These are phyloP conservation scores for Saccharomycopsis fodiens DNA, from an alignment of 805 yeast species.

Conservation along the genomic window DNA sequence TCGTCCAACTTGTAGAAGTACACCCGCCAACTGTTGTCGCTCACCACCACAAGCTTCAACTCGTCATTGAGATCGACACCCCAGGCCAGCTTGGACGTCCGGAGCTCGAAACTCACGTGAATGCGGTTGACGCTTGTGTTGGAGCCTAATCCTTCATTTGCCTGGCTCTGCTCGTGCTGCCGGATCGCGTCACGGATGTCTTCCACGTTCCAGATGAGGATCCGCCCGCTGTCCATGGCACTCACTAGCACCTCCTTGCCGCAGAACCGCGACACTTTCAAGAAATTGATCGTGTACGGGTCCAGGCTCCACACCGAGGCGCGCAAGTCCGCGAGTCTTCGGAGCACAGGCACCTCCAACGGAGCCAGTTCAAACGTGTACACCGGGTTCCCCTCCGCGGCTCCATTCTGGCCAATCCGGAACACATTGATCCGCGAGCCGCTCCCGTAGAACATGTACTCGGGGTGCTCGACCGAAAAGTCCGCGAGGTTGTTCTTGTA, in stretches of 20 bases:
- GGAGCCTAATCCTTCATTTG: not conserved
- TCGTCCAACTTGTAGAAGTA: conserved; percentile 32
- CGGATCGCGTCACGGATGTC: conserved; percentile 24
- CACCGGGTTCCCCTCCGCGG: conserved; percentile 25
- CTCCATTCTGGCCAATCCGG: conserved; percentile 27
- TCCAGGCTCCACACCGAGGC: conserved; percentile 44
- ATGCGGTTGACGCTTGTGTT: conserved; percentile 17
- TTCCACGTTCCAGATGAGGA: conserved; percentile 32
- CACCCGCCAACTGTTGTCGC: conserved; percentile 47
- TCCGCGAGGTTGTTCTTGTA: conserved; percentile 22
- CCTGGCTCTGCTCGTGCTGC: not conserved
- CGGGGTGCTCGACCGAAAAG: conserved; percentile 14
- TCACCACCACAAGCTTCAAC: conserved; percentile 35
- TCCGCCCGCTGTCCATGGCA: conserved; percentile 51
- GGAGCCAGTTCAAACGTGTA: conserved; percentile 39
- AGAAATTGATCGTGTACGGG: conserved; percentile 50
- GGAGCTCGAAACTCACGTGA: conserved; percentile 27
- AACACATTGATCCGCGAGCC: conserved; percentile 32
- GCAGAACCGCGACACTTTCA: conserved; percentile 33
- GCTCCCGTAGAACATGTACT: conserved; percentile 28
- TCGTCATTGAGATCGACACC: conserved; percentile 42
- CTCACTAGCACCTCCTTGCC: conserved; percentile 37
- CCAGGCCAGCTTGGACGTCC: conserved; percentile 48
- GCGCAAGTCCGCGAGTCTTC: conserved; percentile 27
- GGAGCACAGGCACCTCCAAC: conserved; percentile 28